phyloP scores from a whole-genome alignment of 176 grass and related monocot species.

The Carex littledalei region DNA sequence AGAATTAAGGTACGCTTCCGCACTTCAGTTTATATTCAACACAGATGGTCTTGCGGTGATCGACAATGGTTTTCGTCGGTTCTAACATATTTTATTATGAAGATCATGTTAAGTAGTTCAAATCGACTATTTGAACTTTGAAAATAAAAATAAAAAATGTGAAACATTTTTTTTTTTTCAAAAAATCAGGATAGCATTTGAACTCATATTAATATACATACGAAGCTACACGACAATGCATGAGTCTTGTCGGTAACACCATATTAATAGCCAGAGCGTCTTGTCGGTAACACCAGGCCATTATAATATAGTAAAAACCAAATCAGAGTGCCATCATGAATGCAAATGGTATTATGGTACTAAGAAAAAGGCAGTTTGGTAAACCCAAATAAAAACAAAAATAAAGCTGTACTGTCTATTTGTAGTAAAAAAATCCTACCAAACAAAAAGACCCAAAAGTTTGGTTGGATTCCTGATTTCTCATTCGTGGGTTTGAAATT shows the following conservation, averaged over 20 bases:
- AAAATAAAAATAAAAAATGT: too few relatives aligned
- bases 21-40: too few relatives aligned
- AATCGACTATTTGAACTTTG: too few relatives aligned
- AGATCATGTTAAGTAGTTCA: too few relatives aligned
- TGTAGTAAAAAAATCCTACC: slow-evolving; percentile 27
- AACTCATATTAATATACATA: background rate
- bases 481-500: slow-evolving; percentile 36
- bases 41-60: too few relatives aligned
- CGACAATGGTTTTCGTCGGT: too few relatives aligned
- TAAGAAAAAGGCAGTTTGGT: slow-evolving; percentile 17
- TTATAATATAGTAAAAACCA: background rate
- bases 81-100: too few relatives aligned
- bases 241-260: background rate
- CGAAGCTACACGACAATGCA: background rate
- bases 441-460: slow-evolving; percentile 29
- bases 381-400: slow-evolving; percentile 23
- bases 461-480: slow-evolving; percentile 12
- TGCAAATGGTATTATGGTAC: slow-evolving; percentile 21
- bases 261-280: slow-evolving; percentile 5
- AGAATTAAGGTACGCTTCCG: too few relatives aligned
- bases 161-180: too few relatives aligned
- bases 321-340: slow-evolving; percentile 6
- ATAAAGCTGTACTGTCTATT: slow-evolving; percentile 20
- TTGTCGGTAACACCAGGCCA: background rate
- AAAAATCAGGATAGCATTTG: too few relatives aligned